These are phyloP conservation scores for Venturiaceae sp. DNA, from an alignment of 2,329 filamentous ascomycete genomes.

Conservation along the genomic window DNA sequence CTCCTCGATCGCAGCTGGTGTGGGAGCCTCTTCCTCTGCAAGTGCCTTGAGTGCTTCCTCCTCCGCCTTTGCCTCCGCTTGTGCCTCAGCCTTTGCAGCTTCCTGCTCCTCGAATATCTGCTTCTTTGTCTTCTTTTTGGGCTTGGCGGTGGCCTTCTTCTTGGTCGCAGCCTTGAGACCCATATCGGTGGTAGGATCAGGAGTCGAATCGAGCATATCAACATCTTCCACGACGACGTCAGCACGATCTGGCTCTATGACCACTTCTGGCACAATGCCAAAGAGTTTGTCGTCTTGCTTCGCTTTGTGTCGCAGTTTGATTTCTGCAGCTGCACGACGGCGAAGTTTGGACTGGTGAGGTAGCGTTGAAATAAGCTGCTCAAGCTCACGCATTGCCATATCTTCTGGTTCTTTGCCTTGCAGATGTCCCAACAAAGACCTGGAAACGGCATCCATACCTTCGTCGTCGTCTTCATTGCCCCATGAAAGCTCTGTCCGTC, in stretches of 20 bases:
- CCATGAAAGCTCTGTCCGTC: slow-evolving; percentile 37
- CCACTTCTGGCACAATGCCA: slow-evolving; percentile 9
- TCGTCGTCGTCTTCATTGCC: slow-evolving; percentile 39
- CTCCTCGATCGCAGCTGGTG: slow-evolving; percentile 19
- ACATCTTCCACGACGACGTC: slow-evolving; percentile 35
- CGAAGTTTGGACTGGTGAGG: slow-evolving; percentile 55
- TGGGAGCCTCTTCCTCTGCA: slow-evolving; percentile 22
- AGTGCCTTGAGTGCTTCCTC: slow-evolving; percentile 32
- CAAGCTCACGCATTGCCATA: slow-evolving; percentile 54
- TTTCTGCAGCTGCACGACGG: slow-evolving; percentile 61
- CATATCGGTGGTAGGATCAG: slow-evolving; percentile 24
- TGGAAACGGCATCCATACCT: slow-evolving; percentile 34
- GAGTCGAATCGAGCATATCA: slow-evolving; percentile 12
- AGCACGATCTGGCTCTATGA: slow-evolving; percentile 20
- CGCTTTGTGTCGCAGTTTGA: slow-evolving; percentile 65
- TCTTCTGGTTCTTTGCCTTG: slow-evolving; percentile 56
- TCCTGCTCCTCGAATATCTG: slow-evolving; percentile 61
- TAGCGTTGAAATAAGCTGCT: slow-evolving; percentile 43
- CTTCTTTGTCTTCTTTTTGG: slow-evolving; percentile 62
- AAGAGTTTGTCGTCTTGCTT: slow-evolving; percentile 81
- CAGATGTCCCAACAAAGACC: slow-evolving; percentile 37
- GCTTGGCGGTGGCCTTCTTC: slow-evolving; percentile 23
- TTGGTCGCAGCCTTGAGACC: slow-evolving; percentile 20
- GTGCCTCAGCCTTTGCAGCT: slow-evolving; percentile 38
- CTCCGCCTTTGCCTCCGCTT: slow-evolving; percentile 31